Evolutionary conservation across 2,329 filamentous ascomycete genomes (phyloP), one percentile per base, ranked within the genome.

Genomic region (Chaetomium sp.): DNA sequence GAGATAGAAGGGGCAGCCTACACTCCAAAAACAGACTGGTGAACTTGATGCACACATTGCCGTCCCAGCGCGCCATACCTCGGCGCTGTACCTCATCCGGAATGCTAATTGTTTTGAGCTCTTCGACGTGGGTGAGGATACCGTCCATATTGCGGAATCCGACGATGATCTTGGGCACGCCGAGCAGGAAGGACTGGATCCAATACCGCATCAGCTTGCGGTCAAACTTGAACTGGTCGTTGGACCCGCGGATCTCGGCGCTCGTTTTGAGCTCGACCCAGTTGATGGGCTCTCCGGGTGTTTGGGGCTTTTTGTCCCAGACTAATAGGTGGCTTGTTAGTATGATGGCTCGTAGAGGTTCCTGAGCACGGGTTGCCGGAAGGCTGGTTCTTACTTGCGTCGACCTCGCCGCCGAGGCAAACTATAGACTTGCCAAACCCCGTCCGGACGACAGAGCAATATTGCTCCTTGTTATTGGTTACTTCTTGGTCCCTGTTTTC

Each of bases 241-340:
- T 79, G 1, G 85, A 79, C 58, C 80, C 80, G 51, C 77, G 77
- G 49, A 92, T 85, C 61, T 87, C 84, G 42, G 82, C 85, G n/a
- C 84, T 83, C 0, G 94, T 99, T 70, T 99, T 99, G 56, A 99
- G 80, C 71, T 99, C 94, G 36, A 97, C 86, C 88, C 91, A 99
- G 65, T 92, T 89, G 61, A 90, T 87, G 0, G 87, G 83, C n/a
- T 78, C 77, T 49, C 81, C 82, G 52, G 78, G 79, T 56, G 79
- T 76, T 3, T 72, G 70, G 0, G 90, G 89, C 67, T 94, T 95
- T 55, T 79, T 81, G 67, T 95, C 91, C 87, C 90, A 91, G 46
- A 96, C 89, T 87, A 27, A 27, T 27, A 3, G 3, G 19, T 27
- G 3, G 19, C 19, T 27, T 27, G 19, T 27, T 3, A 27, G 19